These are phyloP conservation scores for Sporothrix phasma DNA, from an alignment of 2,329 filamentous ascomycete genomes.

Conservation along the genomic window DNA sequence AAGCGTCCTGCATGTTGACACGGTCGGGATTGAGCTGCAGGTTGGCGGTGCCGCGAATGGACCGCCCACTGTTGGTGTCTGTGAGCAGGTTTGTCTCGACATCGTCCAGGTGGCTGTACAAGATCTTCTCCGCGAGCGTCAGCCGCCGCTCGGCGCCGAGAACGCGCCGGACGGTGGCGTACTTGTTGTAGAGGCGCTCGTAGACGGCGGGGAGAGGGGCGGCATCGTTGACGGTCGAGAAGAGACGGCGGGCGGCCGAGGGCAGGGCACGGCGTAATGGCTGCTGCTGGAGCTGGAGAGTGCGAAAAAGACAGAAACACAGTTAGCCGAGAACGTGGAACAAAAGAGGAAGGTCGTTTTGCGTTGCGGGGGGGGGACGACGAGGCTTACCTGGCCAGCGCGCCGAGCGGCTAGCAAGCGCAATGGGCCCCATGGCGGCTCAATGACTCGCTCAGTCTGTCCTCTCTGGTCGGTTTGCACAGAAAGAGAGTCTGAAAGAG, in stretches of 20 bases:
- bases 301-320: conserved; percentile 1
- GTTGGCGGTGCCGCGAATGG: conserved; percentile 80
- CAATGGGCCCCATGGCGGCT: conserved; percentile 39
- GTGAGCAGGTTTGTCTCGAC: conserved; percentile 78
- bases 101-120: conserved; percentile 90
- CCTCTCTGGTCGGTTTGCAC: neutral
- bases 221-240: conserved; percentile 30
- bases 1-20: conserved; percentile 98
- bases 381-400: conserved; percentile 35
- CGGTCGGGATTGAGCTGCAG: conserved; percentile 95
- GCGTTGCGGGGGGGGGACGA: neutral
- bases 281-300: conserved; percentile 27
- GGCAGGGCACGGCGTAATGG: conserved; percentile 25
- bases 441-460: conserved; percentile 9
- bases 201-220: conserved; percentile 58
- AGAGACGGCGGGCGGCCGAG: conserved; percentile 24
- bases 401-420: conserved; percentile 39
- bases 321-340: neutral
- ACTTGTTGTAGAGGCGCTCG: conserved; percentile 66
- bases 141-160: conserved; percentile 54
- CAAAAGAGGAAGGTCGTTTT: conserved; percentile 10
- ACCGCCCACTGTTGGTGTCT: conserved; percentile 71
- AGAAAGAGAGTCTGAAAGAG: neutral
- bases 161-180: conserved; percentile 63
- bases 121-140: conserved; percentile 93